Evolutionary conservation across 2,329 filamentous ascomycete genomes (phyloP), one percentile per base, ranked within the genome.

Genomic region (Fusarium sacchari): DNA sequence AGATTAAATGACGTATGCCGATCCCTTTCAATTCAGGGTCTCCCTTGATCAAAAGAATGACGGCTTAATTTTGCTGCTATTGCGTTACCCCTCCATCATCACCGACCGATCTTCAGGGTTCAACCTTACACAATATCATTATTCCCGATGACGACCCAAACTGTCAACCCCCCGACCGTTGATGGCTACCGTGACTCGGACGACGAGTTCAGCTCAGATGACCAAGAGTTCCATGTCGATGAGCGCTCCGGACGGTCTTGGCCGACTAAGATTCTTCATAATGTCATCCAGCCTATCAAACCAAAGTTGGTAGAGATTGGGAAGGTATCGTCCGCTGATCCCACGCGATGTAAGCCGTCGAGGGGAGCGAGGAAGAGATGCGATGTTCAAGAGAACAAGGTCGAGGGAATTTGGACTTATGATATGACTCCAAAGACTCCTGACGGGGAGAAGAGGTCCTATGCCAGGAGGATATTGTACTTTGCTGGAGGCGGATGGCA

Each of bases 401-500:
- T 81, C 3, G 74, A 79, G 8, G 74, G 62, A 0, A 44, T 81
- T 1, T 81, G 79, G 79, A 68, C 74, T 0, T 81, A 81, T 39
- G 74, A 80, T 6, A 15, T 77, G 28, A 71, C 40, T 2, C 22
- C 42, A 1, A 74, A 65, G 39, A 18, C 15, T 1, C 22, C 43
- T 14, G 24, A 47, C 3, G 85, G 79, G 32, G 13, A 36, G 15
- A 12, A 42, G 15, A 46, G 26, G 6, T 34, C 22, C 7, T 60
- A 72, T 22, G 6, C 14, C 0, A 64, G 69, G 0, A 68, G 79
- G 11, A 77, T 91, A 30, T 86, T 88, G 67, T 90, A 90, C 67
- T 89, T 89, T 69, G 83, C 83, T 0, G 89, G 88, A 4, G 88
- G 88, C 12, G 87, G 86, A 7, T 90, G 88, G 85, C 86, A 87